Percentiles rank a stretch among this genome's conserved stretches.
Conservation (phyloP, 805 yeast genomes). For the Pichia occidentalis region DNA sequence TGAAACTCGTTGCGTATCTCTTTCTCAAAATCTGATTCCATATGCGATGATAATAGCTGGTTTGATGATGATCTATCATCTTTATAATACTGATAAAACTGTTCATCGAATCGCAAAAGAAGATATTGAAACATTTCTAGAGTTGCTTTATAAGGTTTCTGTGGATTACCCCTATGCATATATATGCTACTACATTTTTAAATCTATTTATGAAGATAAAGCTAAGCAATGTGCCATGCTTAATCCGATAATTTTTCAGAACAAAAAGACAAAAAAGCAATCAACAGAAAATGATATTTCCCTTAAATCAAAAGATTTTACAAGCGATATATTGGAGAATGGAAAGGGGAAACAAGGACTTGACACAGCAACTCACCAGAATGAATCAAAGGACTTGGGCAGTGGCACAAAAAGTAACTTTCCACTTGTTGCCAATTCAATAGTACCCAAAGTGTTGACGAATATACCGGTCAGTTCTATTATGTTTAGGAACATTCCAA, state of each 20-base stretch:
- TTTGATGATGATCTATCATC: slow-evolving; percentile 66
- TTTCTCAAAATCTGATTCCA: slow-evolving; percentile 15
- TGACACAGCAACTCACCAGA: no score
- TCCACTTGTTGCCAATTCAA: no score
- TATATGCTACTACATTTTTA: slow-evolving; percentile 46
- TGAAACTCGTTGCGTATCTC: slow-evolving; percentile 49
- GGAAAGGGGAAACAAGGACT: no score
- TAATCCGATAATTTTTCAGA: slow-evolving; percentile 2
- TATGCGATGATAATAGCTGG: slow-evolving; percentile 60
- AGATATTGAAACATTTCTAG: slow-evolving; percentile 20
- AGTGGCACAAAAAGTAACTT: no score
- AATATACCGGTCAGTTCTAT: no score
- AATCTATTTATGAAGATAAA: slow-evolving; percentile 34
- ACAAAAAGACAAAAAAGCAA: not conserved
- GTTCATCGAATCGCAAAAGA: slow-evolving; percentile 22
- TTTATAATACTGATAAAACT: slow-evolving; percentile 27
- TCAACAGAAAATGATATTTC: not conserved
- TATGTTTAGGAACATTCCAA: no score
- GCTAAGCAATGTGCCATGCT: slow-evolving; percentile 14
- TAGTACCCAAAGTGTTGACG: no score
- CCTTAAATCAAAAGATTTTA: no score
- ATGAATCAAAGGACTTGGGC: no score
- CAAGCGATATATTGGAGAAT: no score
- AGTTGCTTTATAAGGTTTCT: slow-evolving; percentile 35
- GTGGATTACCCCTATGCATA: slow-evolving; percentile 47